Base-by-base conservation (phyloP, 2,329 filamentous ascomycete genomes). In the Epichloe baconii region DNA sequence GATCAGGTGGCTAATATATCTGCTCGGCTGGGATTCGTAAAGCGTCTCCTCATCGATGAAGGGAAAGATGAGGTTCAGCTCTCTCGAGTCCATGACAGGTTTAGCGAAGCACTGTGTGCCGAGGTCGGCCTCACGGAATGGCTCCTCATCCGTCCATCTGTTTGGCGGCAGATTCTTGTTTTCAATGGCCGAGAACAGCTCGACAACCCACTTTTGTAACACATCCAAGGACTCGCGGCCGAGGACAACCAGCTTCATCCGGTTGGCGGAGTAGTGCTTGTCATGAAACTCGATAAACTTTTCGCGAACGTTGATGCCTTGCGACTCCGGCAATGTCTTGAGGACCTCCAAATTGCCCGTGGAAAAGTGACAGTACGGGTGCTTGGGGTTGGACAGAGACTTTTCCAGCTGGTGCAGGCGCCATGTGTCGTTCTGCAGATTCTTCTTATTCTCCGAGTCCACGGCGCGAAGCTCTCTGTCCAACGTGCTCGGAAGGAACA, bases 371-470 rank as follows among this genome's bases (percentile, higher is more conserved):
- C 87, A 87, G 65, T 86, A 95, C 0, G 90, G 90, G 61, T 96
- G 90, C 14, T 83, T 80, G 3, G 86, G 83, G 66, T 91, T 95
- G 2, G 88, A 88, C n/a, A 93, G 71, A 3, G 85, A 85, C 70
- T 95, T 95, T 63, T 88, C 86, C 23, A 96, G 75, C 68, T 96
- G 90, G 61, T 91, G 82, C 56, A 95, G 70, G 15, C 90, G 81
- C 88, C 90, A 95, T 51, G 79, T 78, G 62, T 96, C 90, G 64
- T 81, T 91, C 69, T 96, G 90, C 47, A 96, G 72, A 59, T 96
- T 96, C 77, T 96, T 96, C 77, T 95, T 95, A 71, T 96, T 95
- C 67, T 96, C 90, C 5, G 89, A 95, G 63, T 96, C 89, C 19
- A 96, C 90, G 1, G 90, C 90, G 57, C 79, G 82, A 55, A 96